phyloP scores from a whole-genome alignment of 164 flowering plant species.

The Berberis vulgaris region DNA sequence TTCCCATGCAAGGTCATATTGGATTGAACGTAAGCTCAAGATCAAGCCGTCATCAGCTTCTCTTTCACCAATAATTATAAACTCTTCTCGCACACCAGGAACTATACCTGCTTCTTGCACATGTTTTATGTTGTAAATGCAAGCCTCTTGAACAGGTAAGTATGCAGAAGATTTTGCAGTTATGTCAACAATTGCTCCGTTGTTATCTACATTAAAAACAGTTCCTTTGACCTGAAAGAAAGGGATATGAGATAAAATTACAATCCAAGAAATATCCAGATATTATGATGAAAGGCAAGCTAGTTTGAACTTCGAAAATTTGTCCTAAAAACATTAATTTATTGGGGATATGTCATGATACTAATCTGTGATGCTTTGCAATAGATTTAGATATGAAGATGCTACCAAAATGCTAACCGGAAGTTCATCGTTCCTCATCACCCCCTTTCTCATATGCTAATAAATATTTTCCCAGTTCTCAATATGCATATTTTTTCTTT shows the following conservation, averaged over 20 bases:
- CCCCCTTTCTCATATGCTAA: no score
- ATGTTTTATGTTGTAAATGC: slow-evolving; percentile 55
- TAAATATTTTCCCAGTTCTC: no score
- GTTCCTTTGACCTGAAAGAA: slow-evolving; percentile 77
- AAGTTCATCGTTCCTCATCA: no score
- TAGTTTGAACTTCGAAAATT: no score
- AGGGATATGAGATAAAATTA: neutral
- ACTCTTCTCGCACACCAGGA: slow-evolving; percentile 76
- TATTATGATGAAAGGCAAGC: no score
- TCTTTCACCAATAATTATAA: slow-evolving; percentile 71
- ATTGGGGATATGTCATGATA: no score
- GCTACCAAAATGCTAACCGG: no score
- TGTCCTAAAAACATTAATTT: no score
- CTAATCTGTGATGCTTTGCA: no score
- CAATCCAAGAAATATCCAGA: no score
- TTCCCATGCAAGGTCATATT: slow-evolving; percentile 91
- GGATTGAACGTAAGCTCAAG: slow-evolving; percentile 60
- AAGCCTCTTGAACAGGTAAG: slow-evolving; percentile 78
- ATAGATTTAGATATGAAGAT: no score
- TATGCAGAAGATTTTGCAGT: slow-evolving; percentile 85
- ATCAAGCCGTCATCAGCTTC: slow-evolving; percentile 78
- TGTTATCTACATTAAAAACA: slow-evolving; percentile 45
- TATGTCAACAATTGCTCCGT: slow-evolving; percentile 81
- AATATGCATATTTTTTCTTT: no score
- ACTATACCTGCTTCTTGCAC: slow-evolving; percentile 79